These are phyloP conservation scores for Dioscorea dumetorum DNA, from an alignment of 106 monocot species.

Conservation along the genomic window DNA sequence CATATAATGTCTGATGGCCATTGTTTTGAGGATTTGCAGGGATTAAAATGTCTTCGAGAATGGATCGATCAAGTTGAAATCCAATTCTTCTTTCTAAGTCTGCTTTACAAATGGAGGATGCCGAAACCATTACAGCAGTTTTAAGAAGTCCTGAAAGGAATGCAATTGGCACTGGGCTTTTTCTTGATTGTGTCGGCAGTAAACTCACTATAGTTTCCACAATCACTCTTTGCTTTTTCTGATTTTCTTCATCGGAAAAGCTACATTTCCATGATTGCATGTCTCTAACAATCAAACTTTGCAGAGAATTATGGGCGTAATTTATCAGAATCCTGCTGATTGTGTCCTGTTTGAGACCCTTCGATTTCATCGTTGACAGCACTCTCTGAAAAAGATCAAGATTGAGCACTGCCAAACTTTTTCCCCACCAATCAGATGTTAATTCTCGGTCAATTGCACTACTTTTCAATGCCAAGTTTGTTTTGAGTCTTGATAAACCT, in stretches of 20 bases:
- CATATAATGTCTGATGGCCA: conserved; percentile 48
- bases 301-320: conserved; percentile 58
- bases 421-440: conserved; percentile 66
- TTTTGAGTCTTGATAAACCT: conserved; percentile 67
- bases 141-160: conserved; percentile 85
- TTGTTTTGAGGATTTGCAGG: conserved; percentile 21
- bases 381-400: conserved; percentile 78
- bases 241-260: conserved; percentile 20
- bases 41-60: conserved; percentile 76
- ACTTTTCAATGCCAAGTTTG: conserved; percentile 9
- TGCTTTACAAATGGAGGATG: conserved; percentile 43
- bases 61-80: conserved; percentile 66
- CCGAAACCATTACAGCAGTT: conserved; percentile 32
- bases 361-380: conserved; percentile 61
- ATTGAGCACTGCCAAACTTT: conserved; percentile 31
- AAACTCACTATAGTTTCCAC: conserved; percentile 63
- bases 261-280: conserved; percentile 15
- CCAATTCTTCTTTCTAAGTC: conserved; percentile 78
- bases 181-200: conserved; percentile 66
- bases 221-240: conserved; percentile 35
- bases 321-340: conserved; percentile 54
- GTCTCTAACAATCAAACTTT: conserved; percentile 27
- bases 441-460: conserved; percentile 16
- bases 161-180: conserved; percentile 53
- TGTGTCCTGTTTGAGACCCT: conserved; percentile 75